phyloP scores from a whole-genome alignment of 768 basidiomycete species.

The Xerocomus brunneocitrinus region DNA sequence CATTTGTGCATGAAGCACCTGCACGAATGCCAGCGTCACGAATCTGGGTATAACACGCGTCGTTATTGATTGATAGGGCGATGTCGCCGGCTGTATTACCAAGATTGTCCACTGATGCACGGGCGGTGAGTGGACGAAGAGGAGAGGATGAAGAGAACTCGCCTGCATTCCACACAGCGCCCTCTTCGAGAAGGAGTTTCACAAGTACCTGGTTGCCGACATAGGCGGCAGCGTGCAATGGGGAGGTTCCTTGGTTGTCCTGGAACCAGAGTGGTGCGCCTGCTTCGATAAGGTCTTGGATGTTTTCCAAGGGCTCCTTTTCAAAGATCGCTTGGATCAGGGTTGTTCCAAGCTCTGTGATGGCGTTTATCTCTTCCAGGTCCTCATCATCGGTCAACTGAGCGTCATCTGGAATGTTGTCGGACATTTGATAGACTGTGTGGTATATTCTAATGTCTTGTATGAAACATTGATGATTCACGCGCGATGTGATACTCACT shows the following conservation, averaged over 20 bases:
- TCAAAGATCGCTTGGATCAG: conserved; percentile 59
- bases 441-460: neutral
- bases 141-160: conserved; percentile 16
- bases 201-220: conserved; percentile 61
- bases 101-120: conserved; percentile 60
- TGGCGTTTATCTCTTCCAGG: conserved; percentile 38
- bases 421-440: conserved; percentile 14
- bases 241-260: conserved; percentile 76
- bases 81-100: conserved; percentile 87
- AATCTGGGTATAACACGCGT: conserved; percentile 67
- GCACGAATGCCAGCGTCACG: conserved; percentile 91
- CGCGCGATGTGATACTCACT: neutral
- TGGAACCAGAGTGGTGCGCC: conserved; percentile 91
- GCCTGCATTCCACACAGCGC: conserved; percentile 92
- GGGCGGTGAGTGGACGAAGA: neutral
- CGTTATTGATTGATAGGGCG: conserved; percentile 80
- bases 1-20: conserved; percentile 45
- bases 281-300: conserved; percentile 50
- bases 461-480: neutral
- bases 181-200: conserved; percentile 64
- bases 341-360: conserved; percentile 52
- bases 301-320: conserved; percentile 37
- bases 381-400: conserved; percentile 26
- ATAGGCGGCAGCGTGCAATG: conserved; percentile 84
- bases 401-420: conserved; percentile 4